phyloP scores from a whole-genome alignment of 257 asterid species.

The Capsicum rhomboideum region DNA sequence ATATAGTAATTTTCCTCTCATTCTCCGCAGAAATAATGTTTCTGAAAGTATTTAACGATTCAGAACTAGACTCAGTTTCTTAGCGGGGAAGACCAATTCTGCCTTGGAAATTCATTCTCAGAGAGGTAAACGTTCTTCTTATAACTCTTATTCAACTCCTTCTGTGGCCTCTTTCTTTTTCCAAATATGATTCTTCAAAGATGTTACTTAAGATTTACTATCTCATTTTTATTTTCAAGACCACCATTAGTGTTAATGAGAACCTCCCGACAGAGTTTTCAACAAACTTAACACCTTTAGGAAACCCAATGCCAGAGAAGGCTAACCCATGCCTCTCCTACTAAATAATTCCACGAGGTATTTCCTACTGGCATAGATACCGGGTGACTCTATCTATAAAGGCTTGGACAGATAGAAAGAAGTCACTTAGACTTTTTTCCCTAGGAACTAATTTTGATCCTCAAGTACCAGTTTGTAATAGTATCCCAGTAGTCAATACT shows the following conservation, averaged over 20 bases:
- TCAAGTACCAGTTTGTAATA: neutral
- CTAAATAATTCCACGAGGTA: neutral
- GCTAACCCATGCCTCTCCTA: too few relatives aligned
- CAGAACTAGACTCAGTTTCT: neutral
- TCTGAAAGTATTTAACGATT: neutral
- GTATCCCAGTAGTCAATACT: neutral
- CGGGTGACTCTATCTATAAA: neutral
- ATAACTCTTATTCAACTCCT: neutral
- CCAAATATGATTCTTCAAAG: neutral
- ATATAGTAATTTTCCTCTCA: neutral
- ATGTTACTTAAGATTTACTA: neutral
- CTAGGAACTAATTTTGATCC: neutral
- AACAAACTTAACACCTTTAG: neutral
- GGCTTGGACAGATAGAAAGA: neutral
- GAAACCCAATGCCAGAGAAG: neutral
- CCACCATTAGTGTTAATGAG: neutral
- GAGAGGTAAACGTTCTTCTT: neutral
- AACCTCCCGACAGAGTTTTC: neutral
- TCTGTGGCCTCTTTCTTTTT: neutral
- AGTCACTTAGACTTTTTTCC: neutral
- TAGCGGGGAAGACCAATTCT: neutral
- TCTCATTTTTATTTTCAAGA: neutral
- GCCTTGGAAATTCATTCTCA: neutral
- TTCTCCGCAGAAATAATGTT: neutral
- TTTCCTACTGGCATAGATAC: neutral